phyloP scores from a whole-genome alignment of 139 green algal species.

The Limnomonas spitsbergensis region DNA sequence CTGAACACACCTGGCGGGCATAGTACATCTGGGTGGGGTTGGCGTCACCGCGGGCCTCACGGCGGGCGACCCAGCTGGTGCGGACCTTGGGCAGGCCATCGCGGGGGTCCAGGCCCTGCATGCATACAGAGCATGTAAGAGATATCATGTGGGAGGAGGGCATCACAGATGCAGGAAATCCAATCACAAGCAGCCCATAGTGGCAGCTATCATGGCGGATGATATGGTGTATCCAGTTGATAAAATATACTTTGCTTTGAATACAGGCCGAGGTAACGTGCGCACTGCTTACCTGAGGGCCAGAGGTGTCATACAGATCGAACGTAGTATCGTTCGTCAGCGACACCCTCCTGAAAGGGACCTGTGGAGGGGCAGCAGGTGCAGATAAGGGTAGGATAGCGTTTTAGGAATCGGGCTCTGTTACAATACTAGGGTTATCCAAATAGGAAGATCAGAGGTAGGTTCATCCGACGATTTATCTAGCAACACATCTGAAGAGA shows the following conservation, averaged over 20 bases:
- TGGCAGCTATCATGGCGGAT: too few relatives aligned
- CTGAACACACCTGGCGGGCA: slow-evolving; percentile 12
- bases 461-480: too few relatives aligned
- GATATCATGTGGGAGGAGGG: too few relatives aligned
- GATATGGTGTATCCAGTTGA: too few relatives aligned
- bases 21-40: slow-evolving; percentile 38
- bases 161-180: too few relatives aligned
- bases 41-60: slow-evolving; percentile 58
- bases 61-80: slow-evolving; percentile 64
- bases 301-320: slow-evolving; percentile 89
- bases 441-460: slow-evolving; percentile 5
- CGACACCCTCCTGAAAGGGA: slow-evolving; percentile 81
- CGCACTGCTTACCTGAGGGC: slow-evolving; percentile 63
- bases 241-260: too few relatives aligned
- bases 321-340: slow-evolving; percentile 76
- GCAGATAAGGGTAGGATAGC: too few relatives aligned
- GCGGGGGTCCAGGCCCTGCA: slow-evolving; percentile 52
- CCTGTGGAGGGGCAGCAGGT: slow-evolving; percentile 36
- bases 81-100: slow-evolving; percentile 78
- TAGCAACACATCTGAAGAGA: too few relatives aligned
- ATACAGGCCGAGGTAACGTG: neutral
- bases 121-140: neutral
- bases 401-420: too few relatives aligned
- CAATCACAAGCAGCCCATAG: too few relatives aligned
- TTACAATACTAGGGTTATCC: too few relatives aligned